These are phyloP conservation scores for Lipomyces spencermartinsiae DNA, from an alignment of 805 yeast genomes.

Conservation along the genomic window DNA sequence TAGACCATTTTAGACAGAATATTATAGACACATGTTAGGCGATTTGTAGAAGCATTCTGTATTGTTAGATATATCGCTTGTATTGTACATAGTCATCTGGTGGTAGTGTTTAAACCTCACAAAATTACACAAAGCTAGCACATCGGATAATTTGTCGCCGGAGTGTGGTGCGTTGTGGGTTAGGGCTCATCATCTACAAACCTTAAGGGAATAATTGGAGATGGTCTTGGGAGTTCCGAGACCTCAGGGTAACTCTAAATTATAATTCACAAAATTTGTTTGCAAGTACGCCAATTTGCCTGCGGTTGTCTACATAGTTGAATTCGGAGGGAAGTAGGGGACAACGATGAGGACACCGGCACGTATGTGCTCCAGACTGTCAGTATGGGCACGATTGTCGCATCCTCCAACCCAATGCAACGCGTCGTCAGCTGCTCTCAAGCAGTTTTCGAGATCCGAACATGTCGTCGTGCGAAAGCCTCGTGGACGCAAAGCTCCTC, in stretches of 20 bases:
- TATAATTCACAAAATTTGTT: not conserved
- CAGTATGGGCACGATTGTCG: not conserved
- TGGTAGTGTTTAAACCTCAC: too few relatives aligned
- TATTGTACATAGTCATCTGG: not conserved
- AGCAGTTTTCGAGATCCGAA: conserved; percentile 1
- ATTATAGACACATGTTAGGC: not conserved
- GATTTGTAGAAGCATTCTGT: not conserved
- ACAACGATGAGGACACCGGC: conserved; percentile 2
- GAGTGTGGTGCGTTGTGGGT: too few relatives aligned
- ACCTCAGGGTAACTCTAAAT: too few relatives aligned
- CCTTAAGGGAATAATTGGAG: too few relatives aligned
- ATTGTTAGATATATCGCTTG: not conserved
- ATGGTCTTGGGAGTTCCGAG: too few relatives aligned
- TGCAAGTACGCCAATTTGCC: not conserved
- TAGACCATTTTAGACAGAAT: conserved; percentile 3
- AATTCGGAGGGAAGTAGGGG: not conserved
- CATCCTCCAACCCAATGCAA: not conserved
- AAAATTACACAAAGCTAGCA: too few relatives aligned
- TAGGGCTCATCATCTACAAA: too few relatives aligned
- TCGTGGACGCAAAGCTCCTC: not conserved
- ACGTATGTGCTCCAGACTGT: not conserved
- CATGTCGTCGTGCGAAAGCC: not conserved
- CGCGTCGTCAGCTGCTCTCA: not conserved
- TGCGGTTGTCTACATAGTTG: not conserved
- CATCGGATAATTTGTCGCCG: too few relatives aligned